These are phyloP conservation scores for Trichoderma aggressivum DNA, from an alignment of 2,329 filamentous ascomycete species.

Conservation along the genomic window DNA sequence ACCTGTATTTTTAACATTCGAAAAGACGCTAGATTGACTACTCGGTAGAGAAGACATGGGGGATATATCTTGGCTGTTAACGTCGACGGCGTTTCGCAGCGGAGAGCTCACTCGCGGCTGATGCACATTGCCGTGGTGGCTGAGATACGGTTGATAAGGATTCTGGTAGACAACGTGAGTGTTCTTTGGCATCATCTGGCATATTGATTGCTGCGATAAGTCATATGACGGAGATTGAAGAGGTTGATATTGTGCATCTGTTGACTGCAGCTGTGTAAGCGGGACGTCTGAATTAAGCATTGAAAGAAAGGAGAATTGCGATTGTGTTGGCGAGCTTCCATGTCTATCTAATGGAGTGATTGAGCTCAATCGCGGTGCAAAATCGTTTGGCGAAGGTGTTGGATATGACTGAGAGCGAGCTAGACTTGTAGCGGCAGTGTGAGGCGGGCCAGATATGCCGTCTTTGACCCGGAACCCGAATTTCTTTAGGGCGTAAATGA, in stretches of 20 bases:
- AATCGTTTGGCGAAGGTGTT: background rate
- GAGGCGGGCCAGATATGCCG: background rate
- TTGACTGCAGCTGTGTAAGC: background rate
- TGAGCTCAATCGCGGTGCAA: constrained; percentile 28
- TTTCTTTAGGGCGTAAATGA: constrained; percentile 32
- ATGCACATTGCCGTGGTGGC: constrained; percentile 12
- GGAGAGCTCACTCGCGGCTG: constrained; percentile 30
- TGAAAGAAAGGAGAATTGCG: constrained; percentile 18
- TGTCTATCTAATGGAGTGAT: constrained; percentile 23
- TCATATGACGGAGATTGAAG: background rate
- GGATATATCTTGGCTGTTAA: background rate
- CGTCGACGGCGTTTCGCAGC: constrained; percentile 24
- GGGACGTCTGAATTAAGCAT: constrained; percentile 18
- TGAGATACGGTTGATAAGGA: constrained; percentile 26
- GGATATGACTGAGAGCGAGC: background rate
- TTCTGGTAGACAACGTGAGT: constrained; percentile 21
- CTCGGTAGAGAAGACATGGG: background rate
- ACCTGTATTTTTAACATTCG: background rate
- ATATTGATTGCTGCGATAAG: background rate
- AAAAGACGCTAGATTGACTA: background rate
- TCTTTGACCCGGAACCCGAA: constrained; percentile 30
- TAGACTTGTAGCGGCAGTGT: background rate
- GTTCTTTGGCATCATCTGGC: background rate
- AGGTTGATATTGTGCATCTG: background rate
- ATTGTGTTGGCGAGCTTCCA: constrained; percentile 1